A percentile compares a stretch with the other conserved stretches of the same genome.
Evolutionary conservation across 345 rosid genomes (phyloP).

Genomic region (Hevea brasiliensis): DNA sequence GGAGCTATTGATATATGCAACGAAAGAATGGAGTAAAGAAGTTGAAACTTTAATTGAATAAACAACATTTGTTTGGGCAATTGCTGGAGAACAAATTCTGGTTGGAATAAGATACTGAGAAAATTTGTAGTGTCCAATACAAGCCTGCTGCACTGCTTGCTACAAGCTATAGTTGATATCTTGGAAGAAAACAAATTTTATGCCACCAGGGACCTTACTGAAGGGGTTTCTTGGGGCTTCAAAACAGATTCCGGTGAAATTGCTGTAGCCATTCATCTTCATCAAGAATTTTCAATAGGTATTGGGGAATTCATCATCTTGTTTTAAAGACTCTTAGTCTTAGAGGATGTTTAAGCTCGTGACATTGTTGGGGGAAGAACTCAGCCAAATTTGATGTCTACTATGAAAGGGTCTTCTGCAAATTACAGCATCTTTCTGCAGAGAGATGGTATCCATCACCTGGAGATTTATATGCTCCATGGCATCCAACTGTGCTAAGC

Average conservation of each 20-base stretch:
- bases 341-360: too few relatives aligned
- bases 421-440: background rate
- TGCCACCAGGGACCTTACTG: background rate
- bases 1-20: too few relatives aligned
- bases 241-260: background rate
- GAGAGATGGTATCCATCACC: background rate
- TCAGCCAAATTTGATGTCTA: too few relatives aligned
- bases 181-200: background rate
- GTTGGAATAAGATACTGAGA: background rate
- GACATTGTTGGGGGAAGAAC: too few relatives aligned
- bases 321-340: too few relatives aligned
- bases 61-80: background rate
- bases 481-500: background rate
- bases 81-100: background rate
- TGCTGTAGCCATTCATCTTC: background rate
- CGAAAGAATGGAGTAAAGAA: too few relatives aligned
- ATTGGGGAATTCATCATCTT: too few relatives aligned
- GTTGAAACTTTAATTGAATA: too few relatives aligned
- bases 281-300: background rate
- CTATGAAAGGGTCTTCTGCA: background rate
- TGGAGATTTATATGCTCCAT: background rate
- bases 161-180: background rate
- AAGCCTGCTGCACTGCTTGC: too few relatives aligned
- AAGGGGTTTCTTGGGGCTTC: background rate
- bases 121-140: background rate